Percentiles rank a stretch among this genome's conserved stretches.
Conservation (phyloP, 768 basidiomycete species). For the Candolleomyces aberdarensis region DNA sequence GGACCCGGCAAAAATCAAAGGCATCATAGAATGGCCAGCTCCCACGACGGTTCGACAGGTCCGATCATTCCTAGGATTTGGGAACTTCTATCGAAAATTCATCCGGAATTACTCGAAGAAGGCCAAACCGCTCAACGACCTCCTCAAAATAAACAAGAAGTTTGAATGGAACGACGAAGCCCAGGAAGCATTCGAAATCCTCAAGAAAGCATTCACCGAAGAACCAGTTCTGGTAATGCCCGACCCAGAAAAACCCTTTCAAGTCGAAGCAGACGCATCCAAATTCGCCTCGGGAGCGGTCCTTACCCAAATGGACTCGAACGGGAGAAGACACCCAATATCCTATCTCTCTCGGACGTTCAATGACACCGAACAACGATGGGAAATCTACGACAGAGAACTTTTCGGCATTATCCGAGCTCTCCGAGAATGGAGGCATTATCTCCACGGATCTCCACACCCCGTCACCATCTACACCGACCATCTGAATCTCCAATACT, state of each 20-base stretch:
- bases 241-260: neutral
- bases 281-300: conserved; percentile 7
- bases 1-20: conserved; percentile 37
- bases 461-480: neutral
- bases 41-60: conserved; percentile 30
- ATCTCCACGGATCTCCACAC: neutral
- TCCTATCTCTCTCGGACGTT: neutral
- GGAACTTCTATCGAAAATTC: conserved; percentile 43
- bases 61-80: conserved; percentile 41
- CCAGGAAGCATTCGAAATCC: conserved; percentile 20
- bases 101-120: conserved; percentile 33
- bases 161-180: neutral
- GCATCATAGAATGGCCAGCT: conserved; percentile 32
- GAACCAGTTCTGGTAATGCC: neutral
- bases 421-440: neutral
- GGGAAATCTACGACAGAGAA: neutral
- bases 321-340: neutral
- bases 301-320: conserved; percentile 9
- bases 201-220: conserved; percentile 22
- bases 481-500: no score
- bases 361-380: neutral
- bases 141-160: no score
- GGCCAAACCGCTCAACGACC: neutral
- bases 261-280: conserved; percentile 3
- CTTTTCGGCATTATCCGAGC: neutral